Percentiles rank a stretch among this genome's conserved stretches.
Evolutionary conservation across 1,284 basidiomycete genomes (phyloP).

Genomic region (Exobasidium cylindrosporum): DNA sequence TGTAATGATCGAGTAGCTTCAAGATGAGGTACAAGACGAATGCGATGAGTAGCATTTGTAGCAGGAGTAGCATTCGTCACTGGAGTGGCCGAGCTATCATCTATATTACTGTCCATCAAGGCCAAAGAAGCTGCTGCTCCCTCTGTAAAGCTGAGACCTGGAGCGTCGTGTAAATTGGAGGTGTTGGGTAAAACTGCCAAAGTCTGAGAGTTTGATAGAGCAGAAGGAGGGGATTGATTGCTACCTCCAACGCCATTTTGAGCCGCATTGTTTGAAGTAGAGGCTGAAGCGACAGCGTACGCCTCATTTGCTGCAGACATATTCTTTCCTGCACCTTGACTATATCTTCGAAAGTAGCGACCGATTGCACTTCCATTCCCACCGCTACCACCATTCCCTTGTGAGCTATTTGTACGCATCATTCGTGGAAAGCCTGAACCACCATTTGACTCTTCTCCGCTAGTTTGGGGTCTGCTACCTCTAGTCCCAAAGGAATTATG

Average conservation of each 20-base stretch:
- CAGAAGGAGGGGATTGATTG: conserved; percentile 7
- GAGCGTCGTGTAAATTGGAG: background rate
- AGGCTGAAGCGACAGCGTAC: conserved; percentile 21
- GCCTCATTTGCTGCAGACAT: conserved; percentile 20
- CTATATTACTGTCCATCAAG: background rate
- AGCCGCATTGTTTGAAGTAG: conserved; percentile 9
- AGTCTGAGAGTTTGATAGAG: conserved; percentile 7
- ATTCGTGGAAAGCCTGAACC: background rate
- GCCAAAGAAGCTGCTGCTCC: conserved; percentile 7
- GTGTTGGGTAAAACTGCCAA: conserved; percentile 15
- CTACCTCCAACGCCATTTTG: conserved; percentile 8
- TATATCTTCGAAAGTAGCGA: conserved; percentile 45
- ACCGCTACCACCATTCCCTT: background rate
- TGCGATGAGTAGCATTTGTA: conserved; percentile 54
- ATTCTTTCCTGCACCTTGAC: conserved; percentile 25
- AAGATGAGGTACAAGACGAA: conserved; percentile 87
- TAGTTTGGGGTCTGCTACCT: background rate
- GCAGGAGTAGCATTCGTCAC: conserved; percentile 12
- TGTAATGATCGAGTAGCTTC: conserved; percentile 82
- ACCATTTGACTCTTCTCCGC: background rate
- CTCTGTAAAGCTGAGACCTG: conserved; percentile 19
- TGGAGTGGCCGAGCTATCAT: background rate
- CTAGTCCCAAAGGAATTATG: background rate
- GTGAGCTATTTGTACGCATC: background rate
- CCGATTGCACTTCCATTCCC: conserved; percentile 24